Evolutionary conservation across 2,329 filamentous ascomycete genomes (phyloP), one percentile per base, ranked within the genome.

Genomic region (Blastomyces gilchristii): DNA sequence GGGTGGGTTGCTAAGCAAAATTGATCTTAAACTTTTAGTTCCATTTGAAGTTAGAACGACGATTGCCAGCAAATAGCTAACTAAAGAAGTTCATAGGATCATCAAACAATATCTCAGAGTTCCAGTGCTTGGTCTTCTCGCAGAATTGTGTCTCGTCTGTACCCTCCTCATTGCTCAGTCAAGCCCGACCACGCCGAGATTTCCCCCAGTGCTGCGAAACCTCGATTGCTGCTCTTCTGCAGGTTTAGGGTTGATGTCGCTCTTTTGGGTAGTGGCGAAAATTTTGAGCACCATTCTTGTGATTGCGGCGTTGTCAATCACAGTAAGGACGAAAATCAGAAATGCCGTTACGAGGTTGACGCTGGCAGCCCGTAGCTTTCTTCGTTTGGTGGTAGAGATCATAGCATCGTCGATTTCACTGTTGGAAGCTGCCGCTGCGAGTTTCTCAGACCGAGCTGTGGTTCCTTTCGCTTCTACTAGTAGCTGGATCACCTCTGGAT

Each of bases 261-360:
- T 54, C 28, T 54, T 22, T 54, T 54, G 52, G n/a, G 28, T 37
- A 37, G 34, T 3, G 52, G 52, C 25, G 12, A 54, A 37, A 5
- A 54, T 54, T 28, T 54, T 54, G 52, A 54, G 52, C 52, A 54
- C 28, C 52, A 37, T 12, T 37, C 52, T 54, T 14, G 52, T 54
- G 52, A 54, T 8, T 54, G 28, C 28, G 14, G 52, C 28, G 16
- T 54, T 54, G 52, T 54, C 52, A 54, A 54, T 54, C 22, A 54
- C 52, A 16, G 52, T 54, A 14, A 54, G 52, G 52, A 54, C 28
- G 52, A 54, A 54, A 14, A 37, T 37, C 16, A 54, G 50, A 54
- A 54, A 54, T 4, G 52, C 28, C 14, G 52, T 34, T 11, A 11
- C 52, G 28, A 54, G 52, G 5, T 54, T 54, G 34, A 54, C 28